Evolutionary conservation across 1,284 basidiomycete species (phyloP).

Genomic region (Erythrobasidium hasegawianum): DNA sequence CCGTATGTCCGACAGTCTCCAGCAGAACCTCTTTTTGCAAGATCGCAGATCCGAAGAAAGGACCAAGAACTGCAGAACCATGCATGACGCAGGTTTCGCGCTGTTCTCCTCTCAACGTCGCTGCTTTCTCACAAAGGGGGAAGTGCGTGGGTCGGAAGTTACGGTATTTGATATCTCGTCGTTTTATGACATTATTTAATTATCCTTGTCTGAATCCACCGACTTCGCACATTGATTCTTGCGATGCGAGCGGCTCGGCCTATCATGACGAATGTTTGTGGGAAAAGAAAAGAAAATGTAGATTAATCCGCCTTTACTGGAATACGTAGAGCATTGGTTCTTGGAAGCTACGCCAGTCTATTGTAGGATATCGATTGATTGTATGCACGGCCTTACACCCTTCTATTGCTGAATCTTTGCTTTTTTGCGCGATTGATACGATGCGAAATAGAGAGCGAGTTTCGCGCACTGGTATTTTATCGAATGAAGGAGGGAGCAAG

Average conservation of each 20-base stretch:
- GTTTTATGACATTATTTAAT: neutral
- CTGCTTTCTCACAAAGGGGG: no score
- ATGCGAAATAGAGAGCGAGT: conserved; percentile 28
- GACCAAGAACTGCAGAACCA: no score
- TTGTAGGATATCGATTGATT: conserved; percentile 1
- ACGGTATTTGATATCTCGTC: conserved; percentile 3
- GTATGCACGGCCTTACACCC: conserved; percentile 33
- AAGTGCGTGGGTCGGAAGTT: no score
- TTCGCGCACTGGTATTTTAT: neutral
- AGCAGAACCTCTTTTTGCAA: no score
- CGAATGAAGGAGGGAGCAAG: neutral
- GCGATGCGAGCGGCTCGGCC: conserved; percentile 1
- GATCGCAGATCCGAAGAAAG: no score
- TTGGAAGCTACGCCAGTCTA: conserved; percentile 1
- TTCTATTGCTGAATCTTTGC: neutral
- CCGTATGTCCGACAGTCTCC: no score
- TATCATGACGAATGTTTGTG: neutral
- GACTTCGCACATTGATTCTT: neutral
- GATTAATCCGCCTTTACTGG: conserved; percentile 5
- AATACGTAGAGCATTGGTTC: neutral
- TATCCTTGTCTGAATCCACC: conserved; percentile 8
- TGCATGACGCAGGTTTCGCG: no score
- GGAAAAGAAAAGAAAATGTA: neutral
- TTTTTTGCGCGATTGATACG: no score
- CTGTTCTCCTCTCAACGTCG: no score